phyloP scores from a whole-genome alignment of 495 filamentous ascomycete species.

The Tuber calosporum region DNA sequence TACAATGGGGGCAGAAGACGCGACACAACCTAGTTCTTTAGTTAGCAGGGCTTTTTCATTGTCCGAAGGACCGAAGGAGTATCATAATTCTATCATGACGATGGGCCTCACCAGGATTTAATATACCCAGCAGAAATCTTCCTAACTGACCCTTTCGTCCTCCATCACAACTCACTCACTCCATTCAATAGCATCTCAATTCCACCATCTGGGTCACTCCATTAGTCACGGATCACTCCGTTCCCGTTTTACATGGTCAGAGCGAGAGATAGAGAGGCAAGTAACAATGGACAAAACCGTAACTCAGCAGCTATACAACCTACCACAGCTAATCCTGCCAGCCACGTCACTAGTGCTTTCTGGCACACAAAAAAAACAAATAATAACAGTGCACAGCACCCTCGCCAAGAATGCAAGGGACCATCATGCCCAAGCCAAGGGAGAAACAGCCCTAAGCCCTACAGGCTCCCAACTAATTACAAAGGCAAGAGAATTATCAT shows the following conservation, averaged over 20 bases:
- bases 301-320: not conserved
- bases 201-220: not conserved
- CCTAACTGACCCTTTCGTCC: not conserved
- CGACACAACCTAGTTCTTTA: not conserved
- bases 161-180: not conserved
- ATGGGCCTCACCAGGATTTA: not conserved
- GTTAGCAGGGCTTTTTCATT: not conserved
- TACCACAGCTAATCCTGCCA: not conserved
- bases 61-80: not conserved
- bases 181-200: not conserved
- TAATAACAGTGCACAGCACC: not conserved
- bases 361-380: not conserved
- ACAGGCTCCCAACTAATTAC: not conserved
- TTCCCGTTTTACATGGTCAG: not conserved
- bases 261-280: not conserved
- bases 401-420: constrained; percentile 3
- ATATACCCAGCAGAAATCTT: not conserved
- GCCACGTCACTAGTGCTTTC: constrained; percentile 3
- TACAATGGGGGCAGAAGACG: not conserved
- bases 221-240: not conserved
- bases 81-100: not conserved
- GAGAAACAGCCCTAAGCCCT: not conserved
- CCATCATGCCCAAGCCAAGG: not conserved
- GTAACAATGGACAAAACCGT: not conserved
- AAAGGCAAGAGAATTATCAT: not conserved